phyloP scores from a whole-genome alignment of 2,329 filamentous ascomycete genomes.

The Aspergillus pseudoterreus region DNA sequence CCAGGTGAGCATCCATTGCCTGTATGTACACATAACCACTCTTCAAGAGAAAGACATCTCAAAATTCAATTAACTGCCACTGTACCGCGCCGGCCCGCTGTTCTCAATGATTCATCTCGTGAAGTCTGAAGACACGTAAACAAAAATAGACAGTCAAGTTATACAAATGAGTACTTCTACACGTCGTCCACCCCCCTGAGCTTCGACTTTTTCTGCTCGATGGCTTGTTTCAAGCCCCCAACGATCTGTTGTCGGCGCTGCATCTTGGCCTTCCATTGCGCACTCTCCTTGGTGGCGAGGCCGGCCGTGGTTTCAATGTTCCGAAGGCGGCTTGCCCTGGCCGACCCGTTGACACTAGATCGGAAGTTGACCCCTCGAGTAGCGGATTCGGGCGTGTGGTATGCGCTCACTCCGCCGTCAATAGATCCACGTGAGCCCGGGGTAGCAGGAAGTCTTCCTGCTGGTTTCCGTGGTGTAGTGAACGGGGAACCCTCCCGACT shows the following conservation, averaged over 20 bases:
- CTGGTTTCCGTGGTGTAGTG: conserved; percentile 32
- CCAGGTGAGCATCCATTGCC: neutral
- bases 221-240: conserved; percentile 32
- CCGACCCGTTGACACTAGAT: conserved; percentile 33
- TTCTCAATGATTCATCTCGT: conserved; percentile 5
- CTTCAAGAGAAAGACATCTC: neutral
- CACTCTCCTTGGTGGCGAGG: conserved; percentile 24
- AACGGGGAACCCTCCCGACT: conserved; percentile 39
- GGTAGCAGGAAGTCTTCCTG: conserved; percentile 31
- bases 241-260: conserved; percentile 34
- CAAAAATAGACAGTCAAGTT: conserved; percentile 5
- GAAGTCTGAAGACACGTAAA: neutral
- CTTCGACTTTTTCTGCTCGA: conserved; percentile 32
- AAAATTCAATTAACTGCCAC: neutral
- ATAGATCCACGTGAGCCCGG: conserved; percentile 36
- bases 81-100: conserved; percentile 6
- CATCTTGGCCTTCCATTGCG: conserved; percentile 35
- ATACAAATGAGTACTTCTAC: conserved; percentile 14
- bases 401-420: conserved; percentile 31
- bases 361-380: conserved; percentile 30
- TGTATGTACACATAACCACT: neutral
- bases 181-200: conserved; percentile 31
- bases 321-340: conserved; percentile 29
- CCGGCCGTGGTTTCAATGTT: conserved; percentile 26
- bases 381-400: conserved; percentile 41